Conservation (phyloP, 805 yeast species). For the Nakazawaea peltata region DNA sequence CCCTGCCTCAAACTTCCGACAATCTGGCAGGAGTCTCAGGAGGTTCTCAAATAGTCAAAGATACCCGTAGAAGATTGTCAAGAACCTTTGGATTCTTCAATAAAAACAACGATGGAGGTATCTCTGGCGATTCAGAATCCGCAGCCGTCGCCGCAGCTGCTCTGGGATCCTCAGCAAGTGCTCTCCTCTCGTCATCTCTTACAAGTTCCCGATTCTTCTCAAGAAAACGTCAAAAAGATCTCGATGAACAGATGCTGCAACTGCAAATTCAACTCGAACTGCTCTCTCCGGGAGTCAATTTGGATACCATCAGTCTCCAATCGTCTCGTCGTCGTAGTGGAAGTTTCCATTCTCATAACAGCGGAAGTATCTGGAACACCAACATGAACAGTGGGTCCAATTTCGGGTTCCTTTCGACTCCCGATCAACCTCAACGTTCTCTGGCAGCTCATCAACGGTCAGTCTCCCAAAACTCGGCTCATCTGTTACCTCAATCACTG, state of each 20-base stretch:
- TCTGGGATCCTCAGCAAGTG: not conserved
- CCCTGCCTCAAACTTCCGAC: too few species aligned
- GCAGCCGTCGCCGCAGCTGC: not conserved
- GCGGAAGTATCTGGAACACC: conserved; percentile 24
- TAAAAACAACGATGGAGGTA: not conserved
- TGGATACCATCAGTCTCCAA: too few species aligned
- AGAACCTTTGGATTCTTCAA: conserved; percentile 21
- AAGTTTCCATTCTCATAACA: conserved; percentile 15
- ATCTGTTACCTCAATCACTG: not conserved
- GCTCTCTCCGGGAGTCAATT: too few species aligned
- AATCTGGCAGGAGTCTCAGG: too few species aligned
- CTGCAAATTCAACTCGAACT: too few species aligned
- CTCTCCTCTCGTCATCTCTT: too few species aligned
- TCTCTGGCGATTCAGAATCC: not conserved
- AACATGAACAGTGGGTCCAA: conserved; percentile 7
- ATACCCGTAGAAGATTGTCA: conserved; percentile 23
- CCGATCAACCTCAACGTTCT: conserved; percentile 1
- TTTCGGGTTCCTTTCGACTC: conserved; percentile 3
- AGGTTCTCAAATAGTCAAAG: too few species aligned
- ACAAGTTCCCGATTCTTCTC: conserved; percentile 12
- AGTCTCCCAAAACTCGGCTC: not conserved
- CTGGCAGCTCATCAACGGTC: not conserved
- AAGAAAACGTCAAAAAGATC: conserved; percentile 5
- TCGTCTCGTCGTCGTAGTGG: too few species aligned
- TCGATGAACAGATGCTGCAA: too few species aligned